Percentiles rank a stretch among this genome's conserved stretches.
phyloP scores from a whole-genome alignment of 164 flowering plant genomes.

The Vitis vinifera region DNA sequence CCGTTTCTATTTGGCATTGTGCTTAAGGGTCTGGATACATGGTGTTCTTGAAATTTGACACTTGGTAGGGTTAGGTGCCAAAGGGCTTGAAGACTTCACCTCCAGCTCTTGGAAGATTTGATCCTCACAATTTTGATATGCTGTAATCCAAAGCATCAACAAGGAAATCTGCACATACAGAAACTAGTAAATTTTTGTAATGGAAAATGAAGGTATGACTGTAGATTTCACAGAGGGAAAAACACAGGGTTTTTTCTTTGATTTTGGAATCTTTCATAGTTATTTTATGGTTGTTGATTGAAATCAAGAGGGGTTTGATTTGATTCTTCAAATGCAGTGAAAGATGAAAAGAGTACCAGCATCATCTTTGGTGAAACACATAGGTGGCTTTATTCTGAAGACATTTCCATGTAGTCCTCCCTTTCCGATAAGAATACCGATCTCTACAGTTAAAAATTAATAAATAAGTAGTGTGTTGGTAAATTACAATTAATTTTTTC shows the following conservation, averaged over 20 bases:
- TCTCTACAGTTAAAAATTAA: conserved; percentile 46
- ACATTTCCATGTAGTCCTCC: conserved; percentile 94
- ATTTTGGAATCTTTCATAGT: not conserved
- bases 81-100: conserved; percentile 1
- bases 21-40: no score
- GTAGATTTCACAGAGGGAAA: not conserved
- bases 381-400: conserved; percentile 94
- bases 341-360: conserved; percentile 54
- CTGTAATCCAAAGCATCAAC: conserved; percentile 88
- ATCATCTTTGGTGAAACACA: conserved; percentile 93
- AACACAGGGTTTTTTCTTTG: not conserved
- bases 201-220: not conserved
- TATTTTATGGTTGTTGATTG: not conserved
- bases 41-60: conserved; percentile 1
- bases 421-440: conserved; percentile 89
- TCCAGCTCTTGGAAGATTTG: not conserved
- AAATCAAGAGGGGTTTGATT: not conserved
- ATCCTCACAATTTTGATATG: conserved; percentile 64
- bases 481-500: no score
- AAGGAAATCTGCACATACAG: conserved; percentile 67
- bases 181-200: not conserved
- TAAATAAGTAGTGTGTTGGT: not conserved
- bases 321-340: not conserved
- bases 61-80: not conserved
- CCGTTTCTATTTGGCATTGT: no score